These are phyloP conservation scores for Forsythia viridissima DNA, from an alignment of 257 asterid species.

Conservation along the genomic window DNA sequence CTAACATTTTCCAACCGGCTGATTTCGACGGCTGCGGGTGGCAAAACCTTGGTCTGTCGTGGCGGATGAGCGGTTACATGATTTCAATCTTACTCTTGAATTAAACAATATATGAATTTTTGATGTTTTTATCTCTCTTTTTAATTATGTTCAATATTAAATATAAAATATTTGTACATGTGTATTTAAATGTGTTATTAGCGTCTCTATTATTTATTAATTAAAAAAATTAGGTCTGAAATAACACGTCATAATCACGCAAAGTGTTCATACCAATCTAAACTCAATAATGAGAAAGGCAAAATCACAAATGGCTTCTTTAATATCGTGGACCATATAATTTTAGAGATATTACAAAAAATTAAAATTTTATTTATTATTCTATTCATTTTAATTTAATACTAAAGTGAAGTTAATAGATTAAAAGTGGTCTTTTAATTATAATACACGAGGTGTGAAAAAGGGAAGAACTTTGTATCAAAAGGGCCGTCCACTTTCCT, in stretches of 20 bases:
- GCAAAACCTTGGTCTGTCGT: too few species aligned
- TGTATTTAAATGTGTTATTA: too few species aligned
- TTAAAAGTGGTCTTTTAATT: background rate
- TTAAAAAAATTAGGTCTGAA: background rate
- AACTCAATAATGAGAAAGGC: background rate
- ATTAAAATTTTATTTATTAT: too few species aligned
- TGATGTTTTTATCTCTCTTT: background rate
- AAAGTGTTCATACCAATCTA: background rate
- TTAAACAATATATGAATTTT: too few species aligned
- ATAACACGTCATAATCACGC: background rate
- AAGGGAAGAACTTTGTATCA: constrained; percentile 9
- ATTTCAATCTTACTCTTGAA: too few species aligned
- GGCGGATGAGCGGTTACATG: too few species aligned
- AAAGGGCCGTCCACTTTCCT: constrained; percentile 20
- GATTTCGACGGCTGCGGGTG: too few species aligned
- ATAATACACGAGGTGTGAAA: constrained; percentile 1
- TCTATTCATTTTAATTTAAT: background rate
- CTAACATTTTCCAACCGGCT: too few species aligned
- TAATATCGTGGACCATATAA: background rate
- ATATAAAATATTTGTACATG: background rate
- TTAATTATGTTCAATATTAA: background rate
- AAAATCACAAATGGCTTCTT: background rate
- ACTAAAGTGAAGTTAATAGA: background rate
- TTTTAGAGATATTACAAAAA: too few species aligned
- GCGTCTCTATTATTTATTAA: background rate